phyloP scores from a whole-genome alignment of 805 yeast species.

The Metschnikowia kunwiensis region DNA sequence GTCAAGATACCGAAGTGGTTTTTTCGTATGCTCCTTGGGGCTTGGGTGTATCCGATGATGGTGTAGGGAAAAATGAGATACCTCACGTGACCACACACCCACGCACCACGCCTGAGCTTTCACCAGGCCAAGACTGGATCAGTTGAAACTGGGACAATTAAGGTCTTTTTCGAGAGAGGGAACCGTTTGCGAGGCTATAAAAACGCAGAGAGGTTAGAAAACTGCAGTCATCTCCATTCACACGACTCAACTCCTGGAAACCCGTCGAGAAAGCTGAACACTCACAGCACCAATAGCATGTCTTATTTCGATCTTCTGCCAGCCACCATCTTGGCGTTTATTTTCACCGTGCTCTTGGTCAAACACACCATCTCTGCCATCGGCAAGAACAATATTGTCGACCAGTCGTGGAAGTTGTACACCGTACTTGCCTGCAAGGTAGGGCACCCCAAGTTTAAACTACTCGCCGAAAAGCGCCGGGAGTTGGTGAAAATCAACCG shows the following conservation, averaged over 20 bases:
- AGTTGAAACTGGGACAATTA: too few relatives aligned
- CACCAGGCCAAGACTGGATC: background rate
- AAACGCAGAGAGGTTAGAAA: too few relatives aligned
- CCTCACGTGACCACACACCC: conserved; percentile 11
- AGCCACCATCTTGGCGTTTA: conserved; percentile 35
- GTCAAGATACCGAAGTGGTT: too few relatives aligned
- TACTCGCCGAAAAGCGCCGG: conserved; percentile 27
- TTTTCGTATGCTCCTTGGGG: too few relatives aligned
- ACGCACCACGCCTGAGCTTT: too few relatives aligned
- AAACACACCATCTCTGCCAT: conserved; percentile 31
- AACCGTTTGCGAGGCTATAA: background rate
- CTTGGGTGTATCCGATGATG: too few relatives aligned
- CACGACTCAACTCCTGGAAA: background rate
- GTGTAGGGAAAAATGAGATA: conserved; percentile 1
- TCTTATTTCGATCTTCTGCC: conserved; percentile 31
- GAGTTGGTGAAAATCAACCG: conserved; percentile 48
- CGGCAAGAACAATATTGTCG: conserved; percentile 34
- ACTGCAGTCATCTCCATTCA: background rate
- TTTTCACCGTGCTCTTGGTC: conserved; percentile 19
- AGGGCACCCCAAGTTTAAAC: conserved; percentile 30
- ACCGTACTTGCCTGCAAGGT: conserved; percentile 29
- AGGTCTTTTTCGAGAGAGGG: background rate
- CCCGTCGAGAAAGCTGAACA: background rate
- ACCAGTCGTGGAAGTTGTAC: conserved; percentile 38
- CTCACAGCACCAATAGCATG: background rate